Base-by-base conservation (phyloP, 2,329 filamentous ascomycete genomes). In the Apiospora pterosperma region DNA sequence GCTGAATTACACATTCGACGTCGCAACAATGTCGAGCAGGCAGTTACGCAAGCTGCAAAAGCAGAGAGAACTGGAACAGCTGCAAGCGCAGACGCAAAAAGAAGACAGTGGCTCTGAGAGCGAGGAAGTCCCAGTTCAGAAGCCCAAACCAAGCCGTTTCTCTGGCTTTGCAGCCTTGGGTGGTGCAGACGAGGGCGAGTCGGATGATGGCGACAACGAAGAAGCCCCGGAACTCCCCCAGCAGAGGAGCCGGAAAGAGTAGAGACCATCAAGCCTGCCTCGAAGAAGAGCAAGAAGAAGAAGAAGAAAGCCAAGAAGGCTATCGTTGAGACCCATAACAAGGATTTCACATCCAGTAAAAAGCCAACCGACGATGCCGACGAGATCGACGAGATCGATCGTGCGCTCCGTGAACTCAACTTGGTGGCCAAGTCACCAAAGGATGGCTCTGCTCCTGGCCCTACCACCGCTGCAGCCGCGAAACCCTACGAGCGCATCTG, bases 381-480 rank as follows among this genome's bases (percentile, higher is more conserved):
- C 31, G 76, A 75, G 0, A 75, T 81, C 25, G 85, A 88, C 65
- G 85, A 88, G 67, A 87, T 88, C 62, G 85, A 88, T 68, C 78
- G 78, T 64, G 85, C 82, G 2, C 77, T 88, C 42, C 68, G 66
- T 41, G 73, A 76, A 66, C 68, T 76, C 36, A 66, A 70, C 2
- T 61, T 75, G n/a, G 69, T 69, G 5, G 68, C 69, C 36, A 67
- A 70, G 5, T 11, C 66, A 5, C 48, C 67, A 36, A 44, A 66
- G 48, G 62, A 64, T 59, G 64, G 39, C 11, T 23, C 60, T 36
- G 25, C 4, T 14, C 19, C 31, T 4, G 39, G 41, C 1, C 62
- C 63, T 8, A 38, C 58, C 10, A 63, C 52, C 10, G 58, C 70
- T 1, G 63, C 63, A 12, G 31, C 21, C 28, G 21, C 64, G 5